Conservation (phyloP, 2,329 filamentous ascomycete genomes). For the Xylaria sp. region DNA sequence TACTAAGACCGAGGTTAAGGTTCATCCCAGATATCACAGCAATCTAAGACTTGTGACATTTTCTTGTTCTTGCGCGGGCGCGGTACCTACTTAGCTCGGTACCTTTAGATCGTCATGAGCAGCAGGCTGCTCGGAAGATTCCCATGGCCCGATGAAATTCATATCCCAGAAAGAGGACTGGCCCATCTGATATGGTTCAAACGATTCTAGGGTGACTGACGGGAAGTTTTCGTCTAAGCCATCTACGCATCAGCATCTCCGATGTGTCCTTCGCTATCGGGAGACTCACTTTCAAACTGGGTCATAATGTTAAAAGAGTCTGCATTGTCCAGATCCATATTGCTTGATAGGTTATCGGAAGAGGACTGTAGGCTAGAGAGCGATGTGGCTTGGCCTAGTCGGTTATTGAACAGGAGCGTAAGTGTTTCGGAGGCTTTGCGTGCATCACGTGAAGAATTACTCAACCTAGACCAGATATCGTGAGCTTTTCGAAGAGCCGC, state of each 20-base stretch:
- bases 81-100: background rate
- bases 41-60: too few species aligned
- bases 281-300: constrained; percentile 12
- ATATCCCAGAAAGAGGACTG: constrained; percentile 16
- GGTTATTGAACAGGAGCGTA: constrained; percentile 17
- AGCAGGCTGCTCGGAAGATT: constrained; percentile 3
- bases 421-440: constrained; percentile 19
- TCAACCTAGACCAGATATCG: constrained; percentile 14
- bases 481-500: constrained; percentile 13
- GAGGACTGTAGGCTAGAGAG: background rate
- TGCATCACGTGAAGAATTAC: constrained; percentile 23
- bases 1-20: too few species aligned
- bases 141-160: constrained; percentile 20
- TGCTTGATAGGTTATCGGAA: background rate
- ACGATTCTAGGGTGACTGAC: constrained; percentile 1
- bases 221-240: constrained; percentile 2
- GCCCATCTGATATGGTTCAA: constrained; percentile 3
- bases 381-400: background rate
- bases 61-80: background rate
- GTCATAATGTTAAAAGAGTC: constrained; percentile 12
- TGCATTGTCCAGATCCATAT: constrained; percentile 14
- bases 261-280: background rate
- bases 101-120: background rate
- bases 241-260: constrained; percentile 4
- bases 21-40: too few species aligned